Conservation (phyloP, 2,329 filamentous ascomycete genomes). For the Venturia carpophila region DNA sequence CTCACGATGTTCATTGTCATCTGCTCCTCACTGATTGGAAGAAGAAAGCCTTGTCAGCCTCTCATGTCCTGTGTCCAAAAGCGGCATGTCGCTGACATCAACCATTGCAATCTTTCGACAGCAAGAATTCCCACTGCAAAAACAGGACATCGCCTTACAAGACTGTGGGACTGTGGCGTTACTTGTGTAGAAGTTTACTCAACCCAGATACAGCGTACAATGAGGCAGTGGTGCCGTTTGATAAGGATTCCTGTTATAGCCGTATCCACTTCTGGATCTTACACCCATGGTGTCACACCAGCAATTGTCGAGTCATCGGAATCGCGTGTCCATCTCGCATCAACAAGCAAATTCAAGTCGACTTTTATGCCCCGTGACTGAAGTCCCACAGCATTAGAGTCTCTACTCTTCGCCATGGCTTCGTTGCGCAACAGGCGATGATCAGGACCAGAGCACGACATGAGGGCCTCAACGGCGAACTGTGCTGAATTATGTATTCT, state of each 20-base stretch:
- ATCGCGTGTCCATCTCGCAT: background rate
- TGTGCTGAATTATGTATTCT: background rate
- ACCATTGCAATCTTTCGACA: background rate
- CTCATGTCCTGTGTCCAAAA: background rate
- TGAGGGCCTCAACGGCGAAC: conserved; percentile 29
- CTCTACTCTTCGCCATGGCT: background rate
- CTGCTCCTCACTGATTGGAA: background rate
- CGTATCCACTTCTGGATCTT: background rate
- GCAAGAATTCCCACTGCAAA: background rate
- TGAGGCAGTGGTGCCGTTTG: background rate
- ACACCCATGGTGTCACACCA: background rate
- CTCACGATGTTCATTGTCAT: too few relatives aligned
- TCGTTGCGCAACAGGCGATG: conserved; percentile 45
- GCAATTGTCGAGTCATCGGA: conserved; percentile 3
- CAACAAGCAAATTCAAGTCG: background rate
- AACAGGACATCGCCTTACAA: background rate
- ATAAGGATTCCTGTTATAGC: background rate
- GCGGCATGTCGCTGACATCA: background rate
- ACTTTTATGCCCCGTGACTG: background rate
- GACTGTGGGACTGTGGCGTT: conserved; percentile 8
- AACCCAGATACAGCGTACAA: background rate
- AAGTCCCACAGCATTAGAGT: conserved; percentile 12
- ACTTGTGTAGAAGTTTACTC: background rate
- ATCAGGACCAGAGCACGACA: conserved; percentile 53
- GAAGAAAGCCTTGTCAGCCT: background rate